Base-by-base conservation (phyloP, 768 basidiomycete genomes). In the Xerocomellus amylosporus region DNA sequence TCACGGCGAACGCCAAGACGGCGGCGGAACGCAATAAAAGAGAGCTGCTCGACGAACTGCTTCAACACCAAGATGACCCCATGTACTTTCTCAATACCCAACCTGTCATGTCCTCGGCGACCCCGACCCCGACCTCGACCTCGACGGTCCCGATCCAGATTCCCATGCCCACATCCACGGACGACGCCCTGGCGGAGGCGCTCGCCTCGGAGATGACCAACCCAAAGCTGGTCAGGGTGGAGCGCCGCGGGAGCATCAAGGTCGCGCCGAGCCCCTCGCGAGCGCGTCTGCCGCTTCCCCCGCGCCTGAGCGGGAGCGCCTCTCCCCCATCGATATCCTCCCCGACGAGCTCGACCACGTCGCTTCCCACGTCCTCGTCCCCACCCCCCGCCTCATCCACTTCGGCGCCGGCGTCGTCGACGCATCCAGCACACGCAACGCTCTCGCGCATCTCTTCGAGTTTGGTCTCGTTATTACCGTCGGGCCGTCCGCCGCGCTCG, bases 41-140 rank as follows among this genome's bases (percentile, higher is more conserved):
- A 51, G 75, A 71, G 22, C 71, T 89, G 6, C 71, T 90, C 46
- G 80, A 86, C 42, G 87, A 90, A 64, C 67, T 90, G 34, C 64
- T 89, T 36, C 60, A 77, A 54, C 81, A 86, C 55, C 80, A 89
- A 67, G 84, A 87, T 47, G 87, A 90, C 65, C 87, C 87, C 2
- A 66, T 88, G 60, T 86, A 84, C 64, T 86, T 83, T 74, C 53
- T 82, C 52, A 42, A 64, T 51, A n/a, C 56, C 57, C 54, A 33
- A 1, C 4, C 58, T 31, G 40, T 55, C 49, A 12, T 55, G n/a
- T 15, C 53, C 14, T 14, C 46, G 17, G 45, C 51, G n/a, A 46
- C 51, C 31, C 43, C 54, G 43, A 36, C 31, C n/a, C n/a, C n/a
- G n/a, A n/a, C n/a, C n/a, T n/a, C n/a, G n/a, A n/a, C n/a, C n/a